Evolutionary conservation across 2,329 filamentous ascomycete species (phyloP).

Genomic region (Sclerotinia subarctica): DNA sequence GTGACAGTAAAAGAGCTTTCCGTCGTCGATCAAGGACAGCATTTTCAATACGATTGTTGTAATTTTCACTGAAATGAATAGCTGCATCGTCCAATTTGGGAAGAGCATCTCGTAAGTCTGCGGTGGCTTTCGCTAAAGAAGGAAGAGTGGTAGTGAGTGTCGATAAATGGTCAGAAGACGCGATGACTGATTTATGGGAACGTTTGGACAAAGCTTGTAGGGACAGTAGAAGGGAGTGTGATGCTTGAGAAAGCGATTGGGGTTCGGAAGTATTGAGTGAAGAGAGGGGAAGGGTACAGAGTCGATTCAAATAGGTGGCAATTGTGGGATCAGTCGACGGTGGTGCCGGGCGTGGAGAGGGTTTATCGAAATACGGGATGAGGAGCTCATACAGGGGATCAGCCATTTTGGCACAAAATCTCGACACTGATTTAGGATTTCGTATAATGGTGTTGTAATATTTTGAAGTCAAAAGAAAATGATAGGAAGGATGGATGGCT

Average conservation of each 20-base stretch:
- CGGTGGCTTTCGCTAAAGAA: constrained; percentile 60
- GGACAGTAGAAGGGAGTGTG: constrained; percentile 76
- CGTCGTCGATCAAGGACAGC: constrained; percentile 67
- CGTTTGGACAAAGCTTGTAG: constrained; percentile 86
- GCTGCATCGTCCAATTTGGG: constrained; percentile 77
- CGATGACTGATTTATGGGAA: constrained; percentile 80
- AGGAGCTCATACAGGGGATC: constrained; percentile 76
- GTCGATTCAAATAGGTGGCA: constrained; percentile 69
- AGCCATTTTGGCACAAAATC: constrained; percentile 48
- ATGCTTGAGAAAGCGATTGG: constrained; percentile 73
- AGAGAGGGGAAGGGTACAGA: constrained; percentile 73
- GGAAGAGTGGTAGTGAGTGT: constrained; percentile 72
- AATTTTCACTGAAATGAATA: constrained; percentile 76
- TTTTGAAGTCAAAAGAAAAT: not conserved
- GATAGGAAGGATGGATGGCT: not conserved
- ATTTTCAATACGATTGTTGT: constrained; percentile 71
- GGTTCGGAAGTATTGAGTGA: constrained; percentile 73
- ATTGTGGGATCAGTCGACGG: constrained; percentile 50
- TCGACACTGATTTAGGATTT: not conserved
- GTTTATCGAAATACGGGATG: constrained; percentile 54
- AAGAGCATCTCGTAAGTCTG: constrained; percentile 66
- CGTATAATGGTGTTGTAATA: not conserved
- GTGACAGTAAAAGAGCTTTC: constrained; percentile 74
- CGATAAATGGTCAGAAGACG: constrained; percentile 74
- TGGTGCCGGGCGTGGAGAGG: constrained; percentile 42